Conservation (phyloP, 2,329 filamentous ascomycete genomes). For the Trichophyton mentagrophytes region DNA sequence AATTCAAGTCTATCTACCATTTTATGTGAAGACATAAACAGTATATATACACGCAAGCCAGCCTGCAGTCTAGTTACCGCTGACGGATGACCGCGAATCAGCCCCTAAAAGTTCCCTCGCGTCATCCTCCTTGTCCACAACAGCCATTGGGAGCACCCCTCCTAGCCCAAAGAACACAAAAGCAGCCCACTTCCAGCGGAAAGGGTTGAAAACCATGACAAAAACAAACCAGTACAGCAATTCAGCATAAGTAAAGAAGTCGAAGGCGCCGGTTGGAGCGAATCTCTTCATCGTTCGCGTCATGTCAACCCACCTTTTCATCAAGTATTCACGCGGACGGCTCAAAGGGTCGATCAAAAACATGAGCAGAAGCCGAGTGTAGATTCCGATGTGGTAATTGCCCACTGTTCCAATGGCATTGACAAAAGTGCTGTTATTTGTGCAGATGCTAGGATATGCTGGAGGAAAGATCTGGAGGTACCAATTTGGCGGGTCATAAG, state of each 20-base stretch:
- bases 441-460: conserved; percentile 56
- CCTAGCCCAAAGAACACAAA: conserved; percentile 74
- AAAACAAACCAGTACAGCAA: conserved; percentile 77
- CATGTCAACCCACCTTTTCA: conserved; percentile 79
- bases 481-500: conserved; percentile 72
- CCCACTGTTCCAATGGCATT: conserved; percentile 70
- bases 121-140: conserved; percentile 55
- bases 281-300: conserved; percentile 57
- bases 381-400: conserved; percentile 83
- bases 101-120: background rate
- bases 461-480: conserved; percentile 80
- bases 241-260: conserved; percentile 83
- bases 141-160: conserved; percentile 48
- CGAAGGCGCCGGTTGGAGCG: conserved; percentile 63
- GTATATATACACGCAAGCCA: background rate
- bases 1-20: too few species aligned
- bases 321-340: conserved; percentile 57
- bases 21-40: too few species aligned
- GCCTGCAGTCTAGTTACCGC: background rate
- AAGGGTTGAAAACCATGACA: conserved; percentile 66
- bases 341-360: conserved; percentile 69
- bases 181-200: conserved; percentile 78
- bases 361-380: conserved; percentile 75
- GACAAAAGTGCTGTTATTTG: conserved; percentile 74
- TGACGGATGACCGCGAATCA: background rate